Evolutionary conservation across 805 yeast species (phyloP), one percentile per base, ranked within the genome.

Genomic region (Metschnikowia colocasiae): DNA sequence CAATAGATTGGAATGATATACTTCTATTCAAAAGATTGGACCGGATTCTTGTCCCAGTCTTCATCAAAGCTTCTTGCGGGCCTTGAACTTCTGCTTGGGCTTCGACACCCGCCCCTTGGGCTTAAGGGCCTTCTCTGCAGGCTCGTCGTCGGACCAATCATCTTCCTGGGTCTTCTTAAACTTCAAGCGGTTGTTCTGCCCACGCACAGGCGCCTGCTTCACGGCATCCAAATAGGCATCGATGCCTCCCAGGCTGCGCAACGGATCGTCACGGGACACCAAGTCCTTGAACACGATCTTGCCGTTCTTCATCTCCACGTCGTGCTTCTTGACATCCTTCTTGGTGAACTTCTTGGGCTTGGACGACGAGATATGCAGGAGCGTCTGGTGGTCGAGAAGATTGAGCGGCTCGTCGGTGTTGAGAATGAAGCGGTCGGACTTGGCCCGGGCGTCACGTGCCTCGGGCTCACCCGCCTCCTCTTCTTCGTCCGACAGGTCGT

Each of bases 181-280:
- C 69, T 90, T 92, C 76, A 92, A 79, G 71, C 82, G 89, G 67
- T 91, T 91, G 71, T 81, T 82, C 73, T 88, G 97, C 49, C 97
- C 97, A 67, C 96, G 84, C 3, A 90, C 82, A 26, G 98, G 98
- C 20, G 94, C 97, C 58, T 85, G 87, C 64, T 81, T 85, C 20
- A 94, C 89, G 6, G 99, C 99, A 52, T 90, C 97, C 55, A 90
- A 79, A 64, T 94, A 94, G 0, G 97, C 98, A 61, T 87, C 87
- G 54, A 92, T 80, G 15, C 97, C 95, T 4, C 65, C 66, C 46
- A 72, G 69, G 23, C 68, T 66, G 20, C 61, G 61, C 55, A 71
- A 60, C n/a, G 67, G 67, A 58, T 80, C 85, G 3, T 68, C 78
- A 4, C 38, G n/a, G 16, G 56, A 52, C 20, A 48, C 56, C 31